phyloP scores from a whole-genome alignment of 2,329 filamentous ascomycete genomes.

The Fusarium drepaniforme region DNA sequence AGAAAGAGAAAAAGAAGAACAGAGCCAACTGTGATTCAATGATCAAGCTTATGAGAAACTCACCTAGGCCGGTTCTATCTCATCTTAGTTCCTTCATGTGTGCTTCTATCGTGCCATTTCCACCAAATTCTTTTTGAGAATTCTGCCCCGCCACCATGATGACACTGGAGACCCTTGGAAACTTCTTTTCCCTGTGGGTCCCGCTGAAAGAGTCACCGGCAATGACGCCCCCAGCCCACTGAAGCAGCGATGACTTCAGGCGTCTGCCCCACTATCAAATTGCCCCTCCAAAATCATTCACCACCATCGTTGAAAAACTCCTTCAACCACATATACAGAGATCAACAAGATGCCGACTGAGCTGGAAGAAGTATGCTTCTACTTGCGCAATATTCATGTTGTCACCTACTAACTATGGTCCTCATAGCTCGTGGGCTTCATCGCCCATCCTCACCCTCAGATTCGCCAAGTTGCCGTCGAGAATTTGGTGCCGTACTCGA shows the following conservation, averaged over 20 bases:
- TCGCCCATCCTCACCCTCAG: conserved; percentile 91
- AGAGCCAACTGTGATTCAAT: background rate
- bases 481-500: conserved; percentile 86
- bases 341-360: conserved; percentile 74
- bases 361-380: conserved; percentile 75
- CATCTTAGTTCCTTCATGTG: background rate
- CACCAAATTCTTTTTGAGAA: background rate
- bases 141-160: conserved; percentile 41
- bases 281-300: conserved; percentile 45
- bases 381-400: background rate
- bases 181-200: conserved; percentile 43
- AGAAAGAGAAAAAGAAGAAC: background rate
- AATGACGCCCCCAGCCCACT: conserved; percentile 37
- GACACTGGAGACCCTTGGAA: conserved; percentile 37
- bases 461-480: conserved; percentile 89
- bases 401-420: conserved; percentile 21
- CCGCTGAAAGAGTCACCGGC: conserved; percentile 39
- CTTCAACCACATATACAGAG: conserved; percentile 14
- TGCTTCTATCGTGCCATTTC: background rate
- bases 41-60: background rate
- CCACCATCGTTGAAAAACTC: conserved; percentile 36
- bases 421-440: conserved; percentile 88
- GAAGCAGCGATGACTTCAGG: conserved; percentile 47
- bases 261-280: conserved; percentile 40
- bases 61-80: background rate